These are phyloP conservation scores for Eutrema japonicum DNA, from an alignment of 345 rosid genomes.

Conservation along the genomic window DNA sequence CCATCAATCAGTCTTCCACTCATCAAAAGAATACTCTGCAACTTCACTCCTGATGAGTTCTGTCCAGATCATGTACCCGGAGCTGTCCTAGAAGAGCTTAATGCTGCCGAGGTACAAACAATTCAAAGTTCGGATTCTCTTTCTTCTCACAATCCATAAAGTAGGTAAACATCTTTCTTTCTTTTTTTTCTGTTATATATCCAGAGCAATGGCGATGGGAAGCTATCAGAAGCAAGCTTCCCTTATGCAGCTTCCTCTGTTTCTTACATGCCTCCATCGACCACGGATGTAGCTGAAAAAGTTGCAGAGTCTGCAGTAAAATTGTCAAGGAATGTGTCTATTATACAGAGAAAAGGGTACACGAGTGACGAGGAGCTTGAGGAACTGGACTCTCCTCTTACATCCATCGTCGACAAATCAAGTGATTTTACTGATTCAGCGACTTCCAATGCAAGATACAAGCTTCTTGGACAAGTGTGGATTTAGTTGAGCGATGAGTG, in stretches of 20 bases:
- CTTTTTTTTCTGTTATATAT: constrained; percentile 13
- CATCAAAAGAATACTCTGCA: constrained; percentile 84
- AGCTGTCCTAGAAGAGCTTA: constrained; percentile 84
- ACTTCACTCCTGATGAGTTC: constrained; percentile 96
- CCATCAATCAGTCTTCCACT: constrained; percentile 77
- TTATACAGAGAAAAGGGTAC: constrained; percentile 84
- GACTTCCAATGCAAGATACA: constrained; percentile 62
- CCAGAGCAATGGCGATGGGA: constrained; percentile 64
- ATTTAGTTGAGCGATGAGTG: constrained; percentile 34
- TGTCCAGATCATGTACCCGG: constrained; percentile 94
- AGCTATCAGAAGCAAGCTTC: constrained; percentile 66
- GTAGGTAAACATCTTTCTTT: neutral
- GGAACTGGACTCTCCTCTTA: constrained; percentile 75
- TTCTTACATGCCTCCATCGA: constrained; percentile 65
- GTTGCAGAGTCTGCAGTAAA: constrained; percentile 63
- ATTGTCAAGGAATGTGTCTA: constrained; percentile 61
- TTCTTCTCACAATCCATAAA: neutral
- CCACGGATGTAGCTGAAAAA: constrained; percentile 62
- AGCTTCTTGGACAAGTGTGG: constrained; percentile 91
- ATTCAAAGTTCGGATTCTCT: neutral
- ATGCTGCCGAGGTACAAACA: constrained; percentile 79
- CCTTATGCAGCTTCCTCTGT: constrained; percentile 74
- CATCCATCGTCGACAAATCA: constrained; percentile 58
- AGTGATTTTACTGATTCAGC: constrained; percentile 36
- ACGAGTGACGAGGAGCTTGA: constrained; percentile 93